Base-by-base conservation (phyloP, 2,329 filamentous ascomycete genomes). In the Cladosporium phlei region DNA sequence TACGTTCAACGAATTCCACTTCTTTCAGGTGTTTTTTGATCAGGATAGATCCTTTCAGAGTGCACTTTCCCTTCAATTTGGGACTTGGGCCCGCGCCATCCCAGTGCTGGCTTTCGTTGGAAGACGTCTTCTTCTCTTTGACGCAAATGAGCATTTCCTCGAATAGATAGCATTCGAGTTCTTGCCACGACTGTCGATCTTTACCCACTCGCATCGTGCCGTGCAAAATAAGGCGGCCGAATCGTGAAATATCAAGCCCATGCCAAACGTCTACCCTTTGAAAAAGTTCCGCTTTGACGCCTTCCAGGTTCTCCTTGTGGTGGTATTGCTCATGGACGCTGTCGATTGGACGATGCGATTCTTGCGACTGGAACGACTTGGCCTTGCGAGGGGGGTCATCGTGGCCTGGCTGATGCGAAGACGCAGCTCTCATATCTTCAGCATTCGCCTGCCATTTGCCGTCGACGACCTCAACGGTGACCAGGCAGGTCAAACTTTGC, bases 131-230 rank as follows among this genome's bases (percentile, higher is more conserved):
- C 78, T 96, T 97, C 69, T 97, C 93, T 69, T 97, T 98, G 51
- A 98, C 89, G 63, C 93, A 98, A 55, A 98, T 98, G 59, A 98
- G 85, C 93, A 98, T 98, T 70, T 98, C 93, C 4, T 86, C 88
- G 63, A 98, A 98, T 22, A 98, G 77, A 65, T 88, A 98, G 66
- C 93, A 98, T 66, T 98, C 90, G 46, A 98, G 71, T 65, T 97
- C 93, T 71, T 98, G 93, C 93, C 93, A 98, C 5, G 90, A 90
- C 54, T 91, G 78, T 56, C 89, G 89, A 67, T 98, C 93, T 69
- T 98, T 98, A 58, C 93, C 93, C 17, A 98, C 93, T 44, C 88
- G 83, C 48, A 98, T 80, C 2, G 85, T 90, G 21, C 89, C 91
- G 60, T 95, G 90, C 24, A 97, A 73, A 24, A 90, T 82, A 55